These are phyloP conservation scores for Wickerhamomyces chaumierensis DNA, from an alignment of 805 yeast species.

Conservation along the genomic window DNA sequence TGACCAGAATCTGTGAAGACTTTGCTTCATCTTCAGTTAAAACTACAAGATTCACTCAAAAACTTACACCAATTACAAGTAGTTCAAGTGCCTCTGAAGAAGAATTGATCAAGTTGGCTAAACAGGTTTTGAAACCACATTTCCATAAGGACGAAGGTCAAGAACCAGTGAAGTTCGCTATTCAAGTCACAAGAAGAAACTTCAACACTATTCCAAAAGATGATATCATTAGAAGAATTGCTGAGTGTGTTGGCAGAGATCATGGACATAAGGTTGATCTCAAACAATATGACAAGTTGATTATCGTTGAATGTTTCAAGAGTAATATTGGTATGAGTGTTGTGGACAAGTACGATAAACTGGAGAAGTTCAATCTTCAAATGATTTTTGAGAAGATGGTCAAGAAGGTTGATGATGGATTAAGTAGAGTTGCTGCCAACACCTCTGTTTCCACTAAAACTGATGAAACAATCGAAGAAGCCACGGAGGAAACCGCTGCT, in stretches of 20 bases:
- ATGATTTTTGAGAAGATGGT: slow-evolving; percentile 50
- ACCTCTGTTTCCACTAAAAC: too few species aligned
- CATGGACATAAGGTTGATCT: slow-evolving; percentile 72
- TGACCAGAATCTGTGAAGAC: slow-evolving; percentile 51
- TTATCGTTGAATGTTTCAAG: slow-evolving; percentile 82
- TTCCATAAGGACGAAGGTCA: slow-evolving; percentile 40
- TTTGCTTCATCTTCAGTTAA: slow-evolving; percentile 38
- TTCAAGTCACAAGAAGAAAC: slow-evolving; percentile 69
- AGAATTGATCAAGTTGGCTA: slow-evolving; percentile 52
- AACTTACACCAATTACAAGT: slow-evolving; percentile 66
- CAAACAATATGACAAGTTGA: slow-evolving; percentile 64
- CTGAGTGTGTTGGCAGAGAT: slow-evolving; percentile 57
- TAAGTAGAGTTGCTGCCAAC: slow-evolving; percentile 2
- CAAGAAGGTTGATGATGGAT: slow-evolving; percentile 4
- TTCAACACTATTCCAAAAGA: slow-evolving; percentile 63
- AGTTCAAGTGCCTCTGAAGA: slow-evolving; percentile 66
- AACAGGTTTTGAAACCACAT: slow-evolving; percentile 51
- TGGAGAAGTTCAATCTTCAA: slow-evolving; percentile 67
- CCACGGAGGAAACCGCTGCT: too few species aligned
- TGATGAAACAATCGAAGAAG: too few species aligned
- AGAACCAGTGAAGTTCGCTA: slow-evolving; percentile 49
- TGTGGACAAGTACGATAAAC: slow-evolving; percentile 50
- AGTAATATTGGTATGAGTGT: slow-evolving; percentile 82
- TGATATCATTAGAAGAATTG: slow-evolving; percentile 64
- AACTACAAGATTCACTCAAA: slow-evolving; percentile 63